Base-by-base conservation (phyloP, 768 basidiomycete species). In the Termitomyces sp. region DNA sequence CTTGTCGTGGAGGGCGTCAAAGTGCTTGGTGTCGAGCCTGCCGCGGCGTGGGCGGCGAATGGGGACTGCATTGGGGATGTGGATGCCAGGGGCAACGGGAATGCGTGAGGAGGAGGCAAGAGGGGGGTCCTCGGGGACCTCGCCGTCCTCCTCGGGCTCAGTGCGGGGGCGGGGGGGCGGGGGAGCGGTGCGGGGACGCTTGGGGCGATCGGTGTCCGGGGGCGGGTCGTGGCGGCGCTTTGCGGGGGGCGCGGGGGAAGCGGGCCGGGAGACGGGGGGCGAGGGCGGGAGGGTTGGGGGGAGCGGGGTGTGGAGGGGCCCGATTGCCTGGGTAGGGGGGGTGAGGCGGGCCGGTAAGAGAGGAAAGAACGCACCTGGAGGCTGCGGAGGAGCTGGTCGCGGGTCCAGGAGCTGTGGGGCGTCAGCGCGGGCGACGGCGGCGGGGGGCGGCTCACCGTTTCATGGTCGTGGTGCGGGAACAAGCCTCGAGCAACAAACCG, bases 31-130 rank as follows among this genome's bases (percentile, higher is more conserved):
- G 31, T 73, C 66, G 41, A 76, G 72, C 67, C 77, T 78, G 59
- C 87, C 85, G 50, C 85, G 83, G 65, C 84, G 83, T 7, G 87
- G 87, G 13, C 87, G 78, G 49, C 85, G 81, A 58, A 88, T 79
- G 58, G 87, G 88, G 20, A 85, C 79, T 67, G 70, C 67, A 70
- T 63, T 64, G 69, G 65, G 64, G 64, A 68, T 41, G 67, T 67
- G 47, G 68, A 58, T 47, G 65, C 58, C 51, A n/a, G 59, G 61
- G 43, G 51, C 60, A 24, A 59, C 57, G 63, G 64, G 55, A 59
- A 64, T 56, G 64, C 65, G 59, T 56, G 69, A 63, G 8, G 69
- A 63, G 18, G 69, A 65, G 6, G 70, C 61, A 4, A 66, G 57
- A 12, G 64, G 61, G 52, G 71, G 68, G 49, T 81, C 82, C 62